Percentiles rank a stretch among this genome's conserved stretches.
phyloP scores from a whole-genome alignment of 768 basidiomycete species.

The Mycena kentingensis region DNA sequence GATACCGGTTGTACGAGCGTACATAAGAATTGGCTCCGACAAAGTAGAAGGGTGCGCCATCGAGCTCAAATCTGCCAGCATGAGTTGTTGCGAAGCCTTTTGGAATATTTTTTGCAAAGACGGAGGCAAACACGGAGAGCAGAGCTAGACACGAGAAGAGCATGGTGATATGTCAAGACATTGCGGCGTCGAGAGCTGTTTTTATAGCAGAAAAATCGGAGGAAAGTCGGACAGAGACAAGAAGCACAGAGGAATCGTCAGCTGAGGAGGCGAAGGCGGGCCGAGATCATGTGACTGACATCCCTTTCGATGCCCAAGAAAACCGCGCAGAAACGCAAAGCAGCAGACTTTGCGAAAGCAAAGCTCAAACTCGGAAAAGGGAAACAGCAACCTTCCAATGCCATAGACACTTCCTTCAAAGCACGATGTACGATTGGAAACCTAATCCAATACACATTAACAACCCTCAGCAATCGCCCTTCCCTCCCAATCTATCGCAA shows the following conservation, averaged over 20 bases:
- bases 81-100: conserved; percentile 47
- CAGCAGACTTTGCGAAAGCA: conserved; percentile 92
- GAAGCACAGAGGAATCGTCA: neutral
- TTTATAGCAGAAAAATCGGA: neutral
- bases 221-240: neutral
- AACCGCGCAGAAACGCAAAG: conserved; percentile 81
- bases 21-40: conserved; percentile 60
- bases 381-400: conserved; percentile 80
- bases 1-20: neutral
- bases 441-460: conserved; percentile 13
- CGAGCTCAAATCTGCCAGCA: conserved; percentile 43
- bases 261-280: neutral
- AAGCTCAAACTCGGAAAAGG: conserved; percentile 97
- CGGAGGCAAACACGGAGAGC: neutral
- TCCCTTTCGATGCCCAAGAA: conserved; percentile 71
- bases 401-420: conserved; percentile 94
- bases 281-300: neutral
- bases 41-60: conserved; percentile 56
- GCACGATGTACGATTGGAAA: conserved; percentile 65
- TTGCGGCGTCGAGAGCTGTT: too few relatives aligned
- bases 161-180: conserved; percentile 4
- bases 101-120: conserved; percentile 25
- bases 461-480: conserved; percentile 77
- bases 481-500: conserved; percentile 77
- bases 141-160: conserved; percentile 4